Percentiles rank a stretch among this genome's conserved stretches.
These are phyloP conservation scores for Coccomyxa sp. DNA, from an alignment of 139 green algal genomes.

Conservation along the genomic window DNA sequence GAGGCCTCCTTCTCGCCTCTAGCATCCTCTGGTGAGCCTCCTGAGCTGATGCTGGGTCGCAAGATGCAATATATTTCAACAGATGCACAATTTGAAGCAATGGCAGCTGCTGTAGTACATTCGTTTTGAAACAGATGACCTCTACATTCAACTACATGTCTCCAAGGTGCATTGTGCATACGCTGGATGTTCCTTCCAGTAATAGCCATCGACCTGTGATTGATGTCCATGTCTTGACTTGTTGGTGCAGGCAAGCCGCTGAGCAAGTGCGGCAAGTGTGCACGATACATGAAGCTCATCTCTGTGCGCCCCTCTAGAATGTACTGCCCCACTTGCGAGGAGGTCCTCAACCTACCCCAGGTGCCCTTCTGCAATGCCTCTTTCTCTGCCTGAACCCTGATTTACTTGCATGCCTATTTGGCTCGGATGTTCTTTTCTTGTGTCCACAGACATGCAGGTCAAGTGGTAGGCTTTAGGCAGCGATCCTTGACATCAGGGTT, in stretches of 20 bases:
- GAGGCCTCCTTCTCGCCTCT: slow-evolving; percentile 85
- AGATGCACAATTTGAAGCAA: too few species aligned
- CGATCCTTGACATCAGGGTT: neutral
- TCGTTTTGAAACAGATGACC: too few species aligned
- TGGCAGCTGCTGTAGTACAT: too few species aligned
- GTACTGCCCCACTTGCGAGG: slow-evolving; percentile 86
- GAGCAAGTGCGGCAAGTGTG: slow-evolving; percentile 81
- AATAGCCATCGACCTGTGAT: too few species aligned
- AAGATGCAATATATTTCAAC: neutral
- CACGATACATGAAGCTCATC: slow-evolving; percentile 84
- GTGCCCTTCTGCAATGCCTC: too few species aligned
- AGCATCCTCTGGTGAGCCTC: slow-evolving; percentile 44
- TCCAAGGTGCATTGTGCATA: too few species aligned
- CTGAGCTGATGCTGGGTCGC: neutral
- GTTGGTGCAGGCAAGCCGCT: slow-evolving; percentile 59
- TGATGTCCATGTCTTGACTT: too few species aligned
- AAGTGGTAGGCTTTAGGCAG: neutral
- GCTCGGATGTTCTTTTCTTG: neutral
- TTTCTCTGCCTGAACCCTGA: neutral
- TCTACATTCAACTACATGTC: too few species aligned
- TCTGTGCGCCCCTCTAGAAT: slow-evolving; percentile 64
- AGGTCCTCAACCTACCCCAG: slow-evolving; percentile 79
- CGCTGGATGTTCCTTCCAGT: too few species aligned
- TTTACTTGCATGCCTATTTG: neutral
- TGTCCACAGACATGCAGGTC: neutral